phyloP scores from a whole-genome alignment of 2,329 filamentous ascomycete species.

The Mycosphaerella arachidis region DNA sequence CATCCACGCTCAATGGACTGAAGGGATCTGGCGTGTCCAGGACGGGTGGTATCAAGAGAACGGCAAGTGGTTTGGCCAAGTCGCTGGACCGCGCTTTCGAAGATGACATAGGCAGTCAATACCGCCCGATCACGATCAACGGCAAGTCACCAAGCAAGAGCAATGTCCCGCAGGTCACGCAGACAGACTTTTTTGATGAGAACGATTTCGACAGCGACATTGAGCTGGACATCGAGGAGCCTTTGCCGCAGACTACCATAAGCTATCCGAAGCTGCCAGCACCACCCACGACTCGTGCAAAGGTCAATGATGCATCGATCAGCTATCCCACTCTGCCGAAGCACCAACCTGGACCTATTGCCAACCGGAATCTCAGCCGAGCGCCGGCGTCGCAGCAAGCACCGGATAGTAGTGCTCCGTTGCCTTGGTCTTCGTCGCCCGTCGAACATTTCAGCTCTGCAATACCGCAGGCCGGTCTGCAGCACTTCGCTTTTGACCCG shows the following conservation, averaged over 20 bases:
- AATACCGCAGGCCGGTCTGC: constrained; percentile 12
- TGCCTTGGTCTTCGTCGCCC: constrained; percentile 63
- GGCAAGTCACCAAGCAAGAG: constrained; percentile 33
- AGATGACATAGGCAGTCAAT: constrained; percentile 28
- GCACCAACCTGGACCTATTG: constrained; percentile 8
- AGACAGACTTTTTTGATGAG: constrained; percentile 55
- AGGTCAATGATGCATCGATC: constrained; percentile 22
- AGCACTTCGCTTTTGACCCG: constrained; percentile 17
- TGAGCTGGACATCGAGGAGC: constrained; percentile 65
- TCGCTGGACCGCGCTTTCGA: constrained; percentile 39
- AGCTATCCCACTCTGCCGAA: constrained; percentile 30
- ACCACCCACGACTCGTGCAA: constrained; percentile 10
- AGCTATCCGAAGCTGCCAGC: constrained; percentile 40
- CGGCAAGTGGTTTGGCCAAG: constrained; percentile 45
- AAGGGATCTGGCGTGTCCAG: constrained; percentile 16
- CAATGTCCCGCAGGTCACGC: constrained; percentile 18
- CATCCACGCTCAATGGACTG: constrained; percentile 25
- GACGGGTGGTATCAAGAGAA: constrained; percentile 40
- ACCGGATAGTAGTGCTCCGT: constrained; percentile 51
- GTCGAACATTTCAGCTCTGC: constrained; percentile 34
- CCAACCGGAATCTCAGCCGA: constrained; percentile 4
- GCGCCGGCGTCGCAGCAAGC: constrained; percentile 31
- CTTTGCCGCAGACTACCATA: constrained; percentile 44
- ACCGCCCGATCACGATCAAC: constrained; percentile 35
- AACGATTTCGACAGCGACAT: constrained; percentile 85